phyloP scores from a whole-genome alignment of 148 eudicot genomes.

The Camellia lanceoleosa region DNA sequence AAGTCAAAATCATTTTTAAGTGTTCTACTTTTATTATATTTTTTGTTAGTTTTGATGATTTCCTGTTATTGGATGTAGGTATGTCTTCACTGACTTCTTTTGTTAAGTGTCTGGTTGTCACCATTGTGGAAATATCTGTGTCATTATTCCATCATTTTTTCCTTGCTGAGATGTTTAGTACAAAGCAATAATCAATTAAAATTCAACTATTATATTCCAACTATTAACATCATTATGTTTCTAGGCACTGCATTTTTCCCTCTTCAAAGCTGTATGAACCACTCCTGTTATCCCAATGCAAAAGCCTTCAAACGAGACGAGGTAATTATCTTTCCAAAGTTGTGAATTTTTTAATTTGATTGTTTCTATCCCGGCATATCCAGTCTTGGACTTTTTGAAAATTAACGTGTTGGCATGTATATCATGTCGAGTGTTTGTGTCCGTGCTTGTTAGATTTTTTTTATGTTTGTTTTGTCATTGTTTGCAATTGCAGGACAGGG shows the following conservation, averaged over 20 bases:
- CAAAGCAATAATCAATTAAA: not conserved
- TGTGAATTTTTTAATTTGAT: not conserved
- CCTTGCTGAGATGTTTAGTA: not conserved
- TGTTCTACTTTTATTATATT: not conserved
- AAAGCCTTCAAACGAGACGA: constrained; percentile 93
- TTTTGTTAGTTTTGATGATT: not conserved
- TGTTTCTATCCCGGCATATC: not conserved
- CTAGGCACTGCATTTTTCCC: constrained; percentile 94
- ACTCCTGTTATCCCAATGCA: constrained; percentile 88
- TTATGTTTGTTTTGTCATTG: not conserved
- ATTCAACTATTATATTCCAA: not conserved
- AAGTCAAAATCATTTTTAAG: not conserved
- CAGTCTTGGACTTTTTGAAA: too few species aligned
- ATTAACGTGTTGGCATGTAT: too few species aligned
- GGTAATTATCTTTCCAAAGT: constrained; percentile 39
- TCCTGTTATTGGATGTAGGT: not conserved
- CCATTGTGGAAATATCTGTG: not conserved
- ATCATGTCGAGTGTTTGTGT: too few species aligned
- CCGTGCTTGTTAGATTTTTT: too few species aligned
- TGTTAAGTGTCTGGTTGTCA: not conserved
- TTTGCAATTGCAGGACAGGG: constrained; percentile 57
- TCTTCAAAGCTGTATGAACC: constrained; percentile 97
- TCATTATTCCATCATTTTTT: not conserved
- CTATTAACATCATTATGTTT: not conserved
- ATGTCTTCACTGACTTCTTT: not conserved